These are phyloP conservation scores for Pugionium dolabratum DNA, from an alignment of 345 rosid genomes.

Conservation along the genomic window DNA sequence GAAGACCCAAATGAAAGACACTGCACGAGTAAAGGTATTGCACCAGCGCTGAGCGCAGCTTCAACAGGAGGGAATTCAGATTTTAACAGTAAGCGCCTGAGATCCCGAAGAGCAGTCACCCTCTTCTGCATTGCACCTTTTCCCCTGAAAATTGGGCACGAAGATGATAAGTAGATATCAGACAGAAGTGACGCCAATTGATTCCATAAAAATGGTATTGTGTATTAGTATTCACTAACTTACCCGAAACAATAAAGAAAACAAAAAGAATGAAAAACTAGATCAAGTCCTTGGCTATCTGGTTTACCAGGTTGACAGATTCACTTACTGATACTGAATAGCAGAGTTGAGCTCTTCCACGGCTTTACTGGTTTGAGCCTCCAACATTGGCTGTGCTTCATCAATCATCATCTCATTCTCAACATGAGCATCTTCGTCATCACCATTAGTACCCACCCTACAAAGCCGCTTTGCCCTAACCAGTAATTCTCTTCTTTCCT, in stretches of 20 bases:
- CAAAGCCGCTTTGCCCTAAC: conserved; percentile 88
- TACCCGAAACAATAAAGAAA: conserved; percentile 7
- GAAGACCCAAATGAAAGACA: conserved; percentile 92
- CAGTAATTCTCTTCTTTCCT: conserved; percentile 82
- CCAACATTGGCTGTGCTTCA: conserved; percentile 73
- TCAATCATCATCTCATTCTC: conserved; percentile 77
- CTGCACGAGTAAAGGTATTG: conserved; percentile 77
- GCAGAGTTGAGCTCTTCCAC: conserved; percentile 80
- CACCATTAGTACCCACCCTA: conserved; percentile 66
- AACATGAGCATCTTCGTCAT: conserved; percentile 34
- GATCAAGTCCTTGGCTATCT: background rate
- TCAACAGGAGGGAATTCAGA: conserved; percentile 86
- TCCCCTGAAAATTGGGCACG: conserved; percentile 52
- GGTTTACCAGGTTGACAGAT: conserved; percentile 3
- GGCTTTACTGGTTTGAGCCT: conserved; percentile 59
- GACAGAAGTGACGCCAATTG: conserved; percentile 7
- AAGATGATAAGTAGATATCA: conserved; percentile 22
- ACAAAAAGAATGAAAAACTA: background rate
- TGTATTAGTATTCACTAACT: background rate
- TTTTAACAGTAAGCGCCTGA: conserved; percentile 80
- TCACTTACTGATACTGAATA: conserved; percentile 65
- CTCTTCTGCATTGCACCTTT: conserved; percentile 87
- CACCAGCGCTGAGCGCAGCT: conserved; percentile 79
- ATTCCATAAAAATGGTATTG: background rate
- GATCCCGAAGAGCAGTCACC: conserved; percentile 76